Percentiles rank a stretch among this genome's conserved stretches.
phyloP scores from a whole-genome alignment of 257 asterid species.

The Solanum habrochaites region DNA sequence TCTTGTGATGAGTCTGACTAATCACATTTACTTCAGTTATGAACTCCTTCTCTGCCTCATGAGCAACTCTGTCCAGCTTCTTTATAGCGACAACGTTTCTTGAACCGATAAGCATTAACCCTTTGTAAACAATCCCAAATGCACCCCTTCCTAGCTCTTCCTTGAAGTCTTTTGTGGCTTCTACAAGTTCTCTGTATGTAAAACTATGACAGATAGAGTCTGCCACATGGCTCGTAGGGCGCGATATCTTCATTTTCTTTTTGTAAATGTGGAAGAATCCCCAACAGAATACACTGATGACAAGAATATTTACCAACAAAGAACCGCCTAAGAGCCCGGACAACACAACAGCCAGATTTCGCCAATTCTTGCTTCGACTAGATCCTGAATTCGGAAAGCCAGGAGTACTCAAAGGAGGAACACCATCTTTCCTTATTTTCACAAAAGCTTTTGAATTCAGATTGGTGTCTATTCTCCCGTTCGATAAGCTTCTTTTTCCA shows the following conservation, averaged over 20 bases:
- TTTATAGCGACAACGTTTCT: slow-evolving; percentile 29
- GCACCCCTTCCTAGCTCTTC: slow-evolving; percentile 57
- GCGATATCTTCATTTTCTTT: background rate
- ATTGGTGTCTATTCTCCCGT: slow-evolving; percentile 7
- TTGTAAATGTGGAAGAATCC: background rate
- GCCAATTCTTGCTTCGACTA: background rate
- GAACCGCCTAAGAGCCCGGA: background rate
- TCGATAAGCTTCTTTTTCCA: slow-evolving; percentile 28
- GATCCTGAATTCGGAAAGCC: background rate
- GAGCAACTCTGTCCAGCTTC: slow-evolving; percentile 28
- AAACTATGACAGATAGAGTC: slow-evolving; percentile 7
- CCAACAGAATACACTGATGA: background rate
- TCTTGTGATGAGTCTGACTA: slow-evolving; percentile 55
- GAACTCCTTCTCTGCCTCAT: slow-evolving; percentile 50
- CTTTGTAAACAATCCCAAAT: slow-evolving; percentile 53
- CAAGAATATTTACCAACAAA: background rate
- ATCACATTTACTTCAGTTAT: slow-evolving; percentile 39
- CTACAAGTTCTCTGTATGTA: slow-evolving; percentile 25
- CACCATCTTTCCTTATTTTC: background rate
- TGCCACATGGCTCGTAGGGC: too few species aligned
- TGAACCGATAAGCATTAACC: slow-evolving; percentile 5
- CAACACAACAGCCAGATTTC: background rate
- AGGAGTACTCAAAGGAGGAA: slow-evolving; percentile 4
- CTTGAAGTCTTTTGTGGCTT: slow-evolving; percentile 26
- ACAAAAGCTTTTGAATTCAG: background rate